phyloP scores from a whole-genome alignment of 306 rosid genomes.

The Malus sieversii region DNA sequence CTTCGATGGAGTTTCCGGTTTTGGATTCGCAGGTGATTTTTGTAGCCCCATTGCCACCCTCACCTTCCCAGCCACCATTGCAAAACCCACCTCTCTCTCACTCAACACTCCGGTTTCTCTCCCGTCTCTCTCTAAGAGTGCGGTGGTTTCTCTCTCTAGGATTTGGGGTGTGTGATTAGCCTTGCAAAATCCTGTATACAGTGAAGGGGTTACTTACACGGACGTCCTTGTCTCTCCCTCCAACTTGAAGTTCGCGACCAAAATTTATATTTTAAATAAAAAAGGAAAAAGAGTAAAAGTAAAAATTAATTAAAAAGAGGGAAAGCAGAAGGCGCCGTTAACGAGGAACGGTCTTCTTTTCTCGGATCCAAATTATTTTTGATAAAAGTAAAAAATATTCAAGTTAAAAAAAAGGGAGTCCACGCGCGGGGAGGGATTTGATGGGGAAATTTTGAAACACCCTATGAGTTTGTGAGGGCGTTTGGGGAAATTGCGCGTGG shows the following conservation, averaged over 20 bases:
- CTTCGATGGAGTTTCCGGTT: constrained; percentile 44
- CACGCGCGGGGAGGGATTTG: background rate
- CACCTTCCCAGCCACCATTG: constrained; percentile 92
- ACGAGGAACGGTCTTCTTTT: constrained; percentile 89
- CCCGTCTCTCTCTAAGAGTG: constrained; percentile 1
- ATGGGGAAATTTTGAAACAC: background rate
- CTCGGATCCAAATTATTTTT: constrained; percentile 24
- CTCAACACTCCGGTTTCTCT: background rate
- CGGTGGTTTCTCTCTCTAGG: background rate
- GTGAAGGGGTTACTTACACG: constrained; percentile 17
- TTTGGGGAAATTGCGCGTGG: background rate
- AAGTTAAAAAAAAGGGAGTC: background rate
- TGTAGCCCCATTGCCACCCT: constrained; percentile 75
- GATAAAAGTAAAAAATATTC: background rate
- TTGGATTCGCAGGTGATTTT: constrained; percentile 52
- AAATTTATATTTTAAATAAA: background rate
- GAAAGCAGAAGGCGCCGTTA: constrained; percentile 25
- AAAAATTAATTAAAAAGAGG: background rate
- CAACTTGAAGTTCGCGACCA: constrained; percentile 1
- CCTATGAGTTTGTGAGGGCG: too few relatives aligned
- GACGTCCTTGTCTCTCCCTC: constrained; percentile 43
- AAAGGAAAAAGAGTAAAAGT: background rate
- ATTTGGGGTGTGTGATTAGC: constrained; percentile 7
- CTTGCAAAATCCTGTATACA: constrained; percentile 26
- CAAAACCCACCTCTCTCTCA: background rate